phyloP scores from a whole-genome alignment of 192 early-diverging fungal genomes.

The Podila horticola region DNA sequence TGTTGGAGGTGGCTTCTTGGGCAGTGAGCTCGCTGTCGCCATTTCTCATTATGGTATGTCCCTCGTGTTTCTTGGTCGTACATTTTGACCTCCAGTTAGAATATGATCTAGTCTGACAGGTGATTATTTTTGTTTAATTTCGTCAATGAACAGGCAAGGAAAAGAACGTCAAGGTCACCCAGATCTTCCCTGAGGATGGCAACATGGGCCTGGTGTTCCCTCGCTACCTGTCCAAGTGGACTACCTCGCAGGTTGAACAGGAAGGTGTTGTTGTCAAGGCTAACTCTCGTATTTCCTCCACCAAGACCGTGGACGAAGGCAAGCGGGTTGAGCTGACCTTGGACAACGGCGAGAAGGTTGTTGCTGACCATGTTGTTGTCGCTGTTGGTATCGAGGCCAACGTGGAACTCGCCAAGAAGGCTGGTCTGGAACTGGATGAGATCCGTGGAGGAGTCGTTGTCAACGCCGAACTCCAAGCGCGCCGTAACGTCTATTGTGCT shows the following conservation, averaged over 20 bases:
- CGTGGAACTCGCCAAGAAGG: slow-evolving; percentile 63
- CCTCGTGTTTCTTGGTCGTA: not conserved
- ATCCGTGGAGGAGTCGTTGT: slow-evolving; percentile 67
- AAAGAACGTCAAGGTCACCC: slow-evolving; percentile 61
- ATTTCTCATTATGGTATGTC: slow-evolving; percentile 57
- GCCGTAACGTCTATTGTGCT: slow-evolving; percentile 69
- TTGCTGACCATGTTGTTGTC: slow-evolving; percentile 70
- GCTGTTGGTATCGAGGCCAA: slow-evolving; percentile 71
- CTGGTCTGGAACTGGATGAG: slow-evolving; percentile 71
- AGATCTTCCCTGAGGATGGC: slow-evolving; percentile 71
- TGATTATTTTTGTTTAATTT: no score
- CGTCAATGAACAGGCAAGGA: slow-evolving; percentile 37
- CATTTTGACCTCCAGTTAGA: not conserved
- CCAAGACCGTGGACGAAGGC: slow-evolving; percentile 39
- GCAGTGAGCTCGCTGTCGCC: slow-evolving; percentile 69
- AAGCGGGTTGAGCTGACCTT: slow-evolving; percentile 56
- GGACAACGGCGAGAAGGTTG: slow-evolving; percentile 48
- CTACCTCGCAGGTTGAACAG: slow-evolving; percentile 59
- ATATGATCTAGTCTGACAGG: no score
- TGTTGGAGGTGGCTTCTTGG: slow-evolving; percentile 73
- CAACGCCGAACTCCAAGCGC: slow-evolving; percentile 73
- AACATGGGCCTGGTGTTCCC: slow-evolving; percentile 71
- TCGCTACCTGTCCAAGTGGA: slow-evolving; percentile 71
- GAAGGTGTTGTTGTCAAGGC: slow-evolving; percentile 63
- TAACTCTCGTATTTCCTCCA: slow-evolving; percentile 47